phyloP scores from a whole-genome alignment of 257 asterid genomes.

The Lycium ferocissimum region DNA sequence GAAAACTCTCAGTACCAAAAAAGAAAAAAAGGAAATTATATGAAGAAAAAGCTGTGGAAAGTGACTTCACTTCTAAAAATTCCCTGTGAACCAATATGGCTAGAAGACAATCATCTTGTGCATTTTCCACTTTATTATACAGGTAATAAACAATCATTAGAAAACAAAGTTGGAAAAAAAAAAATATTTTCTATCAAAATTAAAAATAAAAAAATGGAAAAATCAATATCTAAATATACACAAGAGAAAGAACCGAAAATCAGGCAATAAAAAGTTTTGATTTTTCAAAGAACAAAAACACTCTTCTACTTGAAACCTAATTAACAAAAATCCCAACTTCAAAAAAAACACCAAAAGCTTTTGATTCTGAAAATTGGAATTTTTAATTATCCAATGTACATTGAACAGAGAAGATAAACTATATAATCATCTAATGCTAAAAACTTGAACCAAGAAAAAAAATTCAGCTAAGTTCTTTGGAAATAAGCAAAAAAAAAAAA shows the following conservation, averaged over 20 bases:
- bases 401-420: neutral
- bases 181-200: neutral
- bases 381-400: neutral
- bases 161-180: neutral
- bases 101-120: neutral
- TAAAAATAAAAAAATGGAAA: neutral
- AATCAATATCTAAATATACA: neutral
- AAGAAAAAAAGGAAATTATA: neutral
- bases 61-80: constrained; percentile 24
- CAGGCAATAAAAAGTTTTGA: neutral
- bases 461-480: neutral
- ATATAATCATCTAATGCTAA: neutral
- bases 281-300: neutral
- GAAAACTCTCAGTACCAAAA: neutral
- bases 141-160: neutral
- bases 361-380: neutral
- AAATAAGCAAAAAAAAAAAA: neutral
- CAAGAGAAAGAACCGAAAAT: neutral
- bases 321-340: neutral
- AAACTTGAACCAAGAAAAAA: neutral
- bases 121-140: neutral
- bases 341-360: neutral
- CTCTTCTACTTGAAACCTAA: neutral
- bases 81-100: neutral
- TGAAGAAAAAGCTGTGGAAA: constrained; percentile 7